phyloP scores from a whole-genome alignment of 2,329 filamentous ascomycete species.

The Metarhizium album region DNA sequence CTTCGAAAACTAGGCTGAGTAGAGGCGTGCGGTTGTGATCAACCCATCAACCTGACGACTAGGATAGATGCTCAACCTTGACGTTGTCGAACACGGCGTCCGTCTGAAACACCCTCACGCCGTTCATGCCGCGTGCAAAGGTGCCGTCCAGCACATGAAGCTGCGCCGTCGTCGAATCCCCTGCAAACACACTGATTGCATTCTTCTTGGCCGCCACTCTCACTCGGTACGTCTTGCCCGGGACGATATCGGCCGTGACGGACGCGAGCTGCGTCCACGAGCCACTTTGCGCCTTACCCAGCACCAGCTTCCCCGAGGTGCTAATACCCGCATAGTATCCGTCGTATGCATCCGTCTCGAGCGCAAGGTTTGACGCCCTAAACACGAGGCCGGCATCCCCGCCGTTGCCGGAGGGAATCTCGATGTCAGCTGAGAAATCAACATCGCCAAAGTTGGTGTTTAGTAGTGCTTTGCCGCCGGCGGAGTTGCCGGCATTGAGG shows the following conservation, averaged over 20 bases:
- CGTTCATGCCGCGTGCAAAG: slow-evolving; percentile 9
- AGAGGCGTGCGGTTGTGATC: no score
- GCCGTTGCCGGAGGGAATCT: slow-evolving; percentile 3
- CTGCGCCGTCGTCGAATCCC: slow-evolving; percentile 6
- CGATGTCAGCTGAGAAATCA: slow-evolving; percentile 20
- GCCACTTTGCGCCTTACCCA: slow-evolving; percentile 11
- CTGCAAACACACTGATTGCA: slow-evolving; percentile 8
- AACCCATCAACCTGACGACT: no score
- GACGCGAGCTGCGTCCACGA: slow-evolving; percentile 7
- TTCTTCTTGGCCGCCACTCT: slow-evolving; percentile 7
- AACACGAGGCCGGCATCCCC: slow-evolving; percentile 26
- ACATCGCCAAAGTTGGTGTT: slow-evolving; percentile 27
- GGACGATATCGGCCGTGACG: slow-evolving; percentile 4
- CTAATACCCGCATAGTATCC: slow-evolving; percentile 23
- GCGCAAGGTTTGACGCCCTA: slow-evolving; percentile 15
- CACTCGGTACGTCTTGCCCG: slow-evolving; percentile 6
- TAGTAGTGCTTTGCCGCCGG: slow-evolving; percentile 18
- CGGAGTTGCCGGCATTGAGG: slow-evolving; percentile 13
- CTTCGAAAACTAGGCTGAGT: no score
- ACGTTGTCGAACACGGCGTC: slow-evolving; percentile 13
- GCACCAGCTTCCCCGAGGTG: slow-evolving; percentile 12
- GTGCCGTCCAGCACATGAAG: slow-evolving; percentile 8
- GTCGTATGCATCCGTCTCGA: slow-evolving; percentile 7
- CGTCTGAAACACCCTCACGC: slow-evolving; percentile 10
- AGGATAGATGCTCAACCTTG: slow-evolving; percentile 7